Percentiles rank a stretch among this genome's conserved stretches.
Conservation (phyloP, 2,329 filamentous ascomycete genomes). For the Mycosphaerelloides madeirae region DNA sequence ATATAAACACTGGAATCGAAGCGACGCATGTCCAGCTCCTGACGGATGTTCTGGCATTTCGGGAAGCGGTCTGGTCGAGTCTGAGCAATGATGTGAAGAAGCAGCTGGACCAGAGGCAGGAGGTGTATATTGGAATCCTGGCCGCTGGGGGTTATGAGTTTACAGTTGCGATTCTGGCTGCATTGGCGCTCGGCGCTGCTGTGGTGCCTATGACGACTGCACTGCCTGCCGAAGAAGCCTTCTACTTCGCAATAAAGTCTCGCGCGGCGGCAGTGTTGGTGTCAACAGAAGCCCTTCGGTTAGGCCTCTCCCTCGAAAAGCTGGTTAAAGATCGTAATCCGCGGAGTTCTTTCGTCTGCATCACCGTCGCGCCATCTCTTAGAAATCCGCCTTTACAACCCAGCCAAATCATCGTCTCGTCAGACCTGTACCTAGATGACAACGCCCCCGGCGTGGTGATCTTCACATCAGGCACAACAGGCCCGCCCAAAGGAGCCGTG, state of each 20-base stretch:
- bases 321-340: slow-evolving; percentile 25
- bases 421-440: slow-evolving; percentile 38
- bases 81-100: slow-evolving; percentile 27
- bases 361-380: slow-evolving; percentile 36
- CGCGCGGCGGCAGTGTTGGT: slow-evolving; percentile 36
- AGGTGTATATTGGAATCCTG: slow-evolving; percentile 44
- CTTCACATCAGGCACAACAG: slow-evolving; percentile 46
- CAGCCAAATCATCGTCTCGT: slow-evolving; percentile 38
- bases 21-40: slow-evolving; percentile 42
- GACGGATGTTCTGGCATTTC: slow-evolving; percentile 42
- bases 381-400: slow-evolving; percentile 29
- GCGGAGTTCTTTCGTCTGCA: slow-evolving; percentile 30
- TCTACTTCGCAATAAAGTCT: slow-evolving; percentile 43
- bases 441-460: slow-evolving; percentile 41
- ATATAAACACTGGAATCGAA: slow-evolving; percentile 35
- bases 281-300: slow-evolving; percentile 31
- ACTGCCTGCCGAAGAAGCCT: slow-evolving; percentile 41
- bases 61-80: slow-evolving; percentile 33
- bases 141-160: slow-evolving; percentile 47
- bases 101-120: slow-evolving; percentile 32
- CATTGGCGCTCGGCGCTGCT: slow-evolving; percentile 45
- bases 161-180: slow-evolving; percentile 44
- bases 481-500: slow-evolving; percentile 43
- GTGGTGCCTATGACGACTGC: slow-evolving; percentile 43
- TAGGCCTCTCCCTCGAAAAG: slow-evolving; percentile 28